These are phyloP conservation scores for Cajanus cajan DNA, from an alignment of 306 rosid genomes.

Conservation along the genomic window DNA sequence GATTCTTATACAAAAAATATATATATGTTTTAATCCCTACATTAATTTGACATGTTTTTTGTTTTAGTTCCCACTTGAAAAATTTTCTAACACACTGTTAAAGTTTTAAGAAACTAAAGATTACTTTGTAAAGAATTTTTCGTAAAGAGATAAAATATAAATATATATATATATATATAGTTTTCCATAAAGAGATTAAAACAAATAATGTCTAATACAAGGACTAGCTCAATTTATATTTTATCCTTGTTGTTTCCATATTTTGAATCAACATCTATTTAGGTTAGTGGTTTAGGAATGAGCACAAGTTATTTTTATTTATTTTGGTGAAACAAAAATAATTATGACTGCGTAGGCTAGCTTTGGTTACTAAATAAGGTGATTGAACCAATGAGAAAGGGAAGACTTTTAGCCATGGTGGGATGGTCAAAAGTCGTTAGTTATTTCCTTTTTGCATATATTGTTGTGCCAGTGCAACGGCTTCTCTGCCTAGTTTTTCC, in stretches of 20 bases:
- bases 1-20: no score
- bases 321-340: not conserved
- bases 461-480: constrained; percentile 26
- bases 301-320: not conserved
- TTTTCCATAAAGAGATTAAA: not conserved
- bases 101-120: not conserved
- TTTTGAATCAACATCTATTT: not conserved
- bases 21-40: not conserved
- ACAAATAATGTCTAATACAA: not conserved
- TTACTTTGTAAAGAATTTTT: no score
- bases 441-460: constrained; percentile 22
- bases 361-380: constrained; percentile 23
- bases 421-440: constrained; percentile 56
- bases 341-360: constrained; percentile 2
- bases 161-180: no score
- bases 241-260: not conserved
- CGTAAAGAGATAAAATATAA: no score
- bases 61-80: not conserved
- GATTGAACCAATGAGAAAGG: not conserved
- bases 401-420: constrained; percentile 25
- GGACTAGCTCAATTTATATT: not conserved
- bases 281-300: constrained; percentile 5
- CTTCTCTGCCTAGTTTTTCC: constrained; percentile 28
- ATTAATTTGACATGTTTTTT: not conserved
- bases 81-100: not conserved